phyloP scores from a whole-genome alignment of 805 yeast genomes.

The Alloascoidea africana region DNA sequence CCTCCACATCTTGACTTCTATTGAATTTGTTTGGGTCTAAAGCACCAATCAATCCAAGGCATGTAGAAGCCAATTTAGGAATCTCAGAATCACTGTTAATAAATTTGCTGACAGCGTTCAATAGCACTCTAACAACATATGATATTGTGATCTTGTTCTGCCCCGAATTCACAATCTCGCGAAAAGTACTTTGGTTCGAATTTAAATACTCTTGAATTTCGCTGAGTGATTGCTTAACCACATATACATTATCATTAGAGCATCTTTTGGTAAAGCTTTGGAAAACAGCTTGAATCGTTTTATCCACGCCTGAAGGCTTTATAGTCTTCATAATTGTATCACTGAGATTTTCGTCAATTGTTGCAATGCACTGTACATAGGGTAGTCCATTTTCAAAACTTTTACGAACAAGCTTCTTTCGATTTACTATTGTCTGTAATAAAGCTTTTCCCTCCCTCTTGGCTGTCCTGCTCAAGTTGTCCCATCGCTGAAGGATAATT shows the following conservation, averaged over 20 bases:
- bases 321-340: neutral
- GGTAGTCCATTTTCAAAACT: slow-evolving; percentile 14
- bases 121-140: slow-evolving; percentile 12
- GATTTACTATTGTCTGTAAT: slow-evolving; percentile 19
- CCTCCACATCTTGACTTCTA: slow-evolving; percentile 23
- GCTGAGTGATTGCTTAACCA: slow-evolving; percentile 54
- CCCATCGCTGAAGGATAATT: slow-evolving; percentile 56
- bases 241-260: slow-evolving; percentile 48
- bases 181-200: slow-evolving; percentile 9
- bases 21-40: slow-evolving; percentile 49
- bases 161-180: neutral
- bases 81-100: slow-evolving; percentile 18
- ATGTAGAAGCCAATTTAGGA: slow-evolving; percentile 45
- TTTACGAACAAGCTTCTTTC: slow-evolving; percentile 9
- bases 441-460: slow-evolving; percentile 36
- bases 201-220: slow-evolving; percentile 41
- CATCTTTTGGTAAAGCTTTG: slow-evolving; percentile 35
- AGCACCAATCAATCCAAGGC: slow-evolving; percentile 66
- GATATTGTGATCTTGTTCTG: slow-evolving; percentile 4
- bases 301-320: neutral
- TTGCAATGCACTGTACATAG: slow-evolving; percentile 3
- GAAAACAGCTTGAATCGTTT: slow-evolving; percentile 3
- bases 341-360: neutral
- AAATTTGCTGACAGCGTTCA: slow-evolving; percentile 14
- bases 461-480: slow-evolving; percentile 29